A percentile compares a stretch with the other conserved stretches of the same genome.
These are phyloP conservation scores for Linanthus parryae DNA, from an alignment of 148 eudicot species.

Conservation along the genomic window DNA sequence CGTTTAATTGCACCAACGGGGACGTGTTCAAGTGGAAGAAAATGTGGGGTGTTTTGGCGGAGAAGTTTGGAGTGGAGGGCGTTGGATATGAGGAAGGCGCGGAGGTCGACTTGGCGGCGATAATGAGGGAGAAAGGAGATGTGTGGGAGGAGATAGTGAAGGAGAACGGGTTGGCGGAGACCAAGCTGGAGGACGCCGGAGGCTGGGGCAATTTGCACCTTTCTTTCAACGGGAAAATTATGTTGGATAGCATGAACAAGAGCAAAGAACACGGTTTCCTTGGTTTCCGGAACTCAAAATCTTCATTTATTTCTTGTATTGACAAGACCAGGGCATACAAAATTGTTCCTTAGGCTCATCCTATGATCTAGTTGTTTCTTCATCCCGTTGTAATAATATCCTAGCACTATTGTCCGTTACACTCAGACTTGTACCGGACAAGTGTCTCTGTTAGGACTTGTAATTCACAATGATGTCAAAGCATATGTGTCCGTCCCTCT, in stretches of 20 bases:
- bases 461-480: too few relatives aligned
- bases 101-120: conserved; percentile 30
- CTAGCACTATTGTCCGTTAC: too few relatives aligned
- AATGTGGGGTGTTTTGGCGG: conserved; percentile 57
- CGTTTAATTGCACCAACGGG: conserved; percentile 66
- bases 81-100: conserved; percentile 35
- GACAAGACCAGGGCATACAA: conserved; percentile 42
- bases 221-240: conserved; percentile 19
- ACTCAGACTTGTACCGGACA: too few relatives aligned
- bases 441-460: too few relatives aligned
- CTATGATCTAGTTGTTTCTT: too few relatives aligned
- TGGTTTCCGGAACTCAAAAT: conserved; percentile 51
- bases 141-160: conserved; percentile 70
- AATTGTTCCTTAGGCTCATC: conserved; percentile 4
- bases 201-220: conserved; percentile 55
- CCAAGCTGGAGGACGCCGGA: conserved; percentile 53
- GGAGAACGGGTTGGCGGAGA: conserved; percentile 37
- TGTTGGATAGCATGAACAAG: conserved; percentile 55
- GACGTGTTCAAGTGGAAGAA: conserved; percentile 73
- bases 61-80: conserved; percentile 45
- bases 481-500: too few relatives aligned
- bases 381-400: too few relatives aligned
- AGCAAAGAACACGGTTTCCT: conserved; percentile 60
- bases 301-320: conserved; percentile 55
- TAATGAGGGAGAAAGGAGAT: conserved; percentile 55